Evolutionary conservation across 176 grass and related monocot species (phyloP), one percentile per base, ranked within the genome.

Genomic region (Eragrostis curvula): DNA sequence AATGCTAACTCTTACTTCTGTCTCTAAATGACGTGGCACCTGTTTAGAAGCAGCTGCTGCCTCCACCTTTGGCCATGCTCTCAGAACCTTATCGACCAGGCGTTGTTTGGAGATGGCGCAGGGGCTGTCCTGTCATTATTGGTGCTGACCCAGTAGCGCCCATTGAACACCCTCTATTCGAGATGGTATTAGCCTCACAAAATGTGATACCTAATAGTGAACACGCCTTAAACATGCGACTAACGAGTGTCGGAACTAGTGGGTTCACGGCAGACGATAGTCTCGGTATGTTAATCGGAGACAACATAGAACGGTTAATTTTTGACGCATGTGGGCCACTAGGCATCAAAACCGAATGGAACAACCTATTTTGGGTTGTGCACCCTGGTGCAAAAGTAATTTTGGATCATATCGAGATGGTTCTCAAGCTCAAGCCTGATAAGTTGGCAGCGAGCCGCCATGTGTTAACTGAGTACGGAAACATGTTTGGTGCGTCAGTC

Each of bases 351-450:
- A 68, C 56, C 8, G 15, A 83, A 23, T 94, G 83, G 81, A 94
- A 92, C 32, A 88, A 90, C 66, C 69, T 94, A n/a, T 94, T 94
- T 79, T 94, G 89, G 87, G 73, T 84, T 1, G 77, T 88, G 9
- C 93, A 92, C 67, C 87, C 90, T 3, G 87, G 90, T 0, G 83
- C 87, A 0, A 59, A 81, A 0, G 79, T 50, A 6, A 81, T 92
- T 52, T 14, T 90, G 18, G 87, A 90, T 81, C 68, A 86, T 41
- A 18, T 96, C 5, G 88, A 89, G 23, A 74, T 70, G 7, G 77
- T 81, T 74, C 44, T 96, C 61, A 61, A 23, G 7, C 53, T 94
- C 3, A 42, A 77, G 16, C 84, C 88, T 20, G 73, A 82, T 25
- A 88, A 86, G 71, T 68, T 88, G 27, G 53, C 40, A 6, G 39